phyloP scores from a whole-genome alignment of 306 rosid genomes.

The Spatholobus suberectus region DNA sequence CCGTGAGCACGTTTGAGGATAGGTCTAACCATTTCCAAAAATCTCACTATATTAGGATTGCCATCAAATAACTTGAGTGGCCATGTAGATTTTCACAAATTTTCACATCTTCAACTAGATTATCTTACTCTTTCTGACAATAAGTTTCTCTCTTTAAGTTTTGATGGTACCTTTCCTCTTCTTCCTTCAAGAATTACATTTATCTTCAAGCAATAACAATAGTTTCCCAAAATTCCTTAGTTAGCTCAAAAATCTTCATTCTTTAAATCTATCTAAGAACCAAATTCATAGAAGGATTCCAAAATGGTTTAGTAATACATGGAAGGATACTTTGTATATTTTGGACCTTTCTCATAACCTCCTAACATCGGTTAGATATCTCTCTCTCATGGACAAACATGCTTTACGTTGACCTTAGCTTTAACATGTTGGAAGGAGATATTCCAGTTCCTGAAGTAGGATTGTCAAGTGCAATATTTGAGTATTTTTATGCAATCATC shows the following conservation, averaged over 20 bases:
- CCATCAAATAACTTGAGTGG: background rate
- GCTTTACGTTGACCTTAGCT: too few species aligned
- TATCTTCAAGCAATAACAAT: too few species aligned
- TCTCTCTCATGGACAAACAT: background rate
- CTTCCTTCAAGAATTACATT: too few species aligned
- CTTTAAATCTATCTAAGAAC: background rate
- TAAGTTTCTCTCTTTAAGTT: too few species aligned
- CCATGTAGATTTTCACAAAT: background rate
- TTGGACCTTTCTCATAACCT: background rate
- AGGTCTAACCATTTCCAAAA: too few species aligned
- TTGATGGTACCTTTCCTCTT: background rate
- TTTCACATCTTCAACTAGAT: background rate
- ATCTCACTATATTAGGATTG: background rate
- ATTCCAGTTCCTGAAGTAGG: too few species aligned
- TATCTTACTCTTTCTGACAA: background rate
- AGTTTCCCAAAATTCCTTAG: background rate
- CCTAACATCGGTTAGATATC: background rate
- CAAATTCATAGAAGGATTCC: too few species aligned
- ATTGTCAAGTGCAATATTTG: too few species aligned
- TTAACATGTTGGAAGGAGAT: too few species aligned
- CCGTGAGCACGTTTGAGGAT: too few species aligned
- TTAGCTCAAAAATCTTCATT: background rate
- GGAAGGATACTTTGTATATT: background rate
- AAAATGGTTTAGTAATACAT: background rate
- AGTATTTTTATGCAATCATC: too few species aligned